These are phyloP conservation scores for Stephanodiscus triporus DNA, from an alignment of 108 stramenopile species.

Conservation along the genomic window DNA sequence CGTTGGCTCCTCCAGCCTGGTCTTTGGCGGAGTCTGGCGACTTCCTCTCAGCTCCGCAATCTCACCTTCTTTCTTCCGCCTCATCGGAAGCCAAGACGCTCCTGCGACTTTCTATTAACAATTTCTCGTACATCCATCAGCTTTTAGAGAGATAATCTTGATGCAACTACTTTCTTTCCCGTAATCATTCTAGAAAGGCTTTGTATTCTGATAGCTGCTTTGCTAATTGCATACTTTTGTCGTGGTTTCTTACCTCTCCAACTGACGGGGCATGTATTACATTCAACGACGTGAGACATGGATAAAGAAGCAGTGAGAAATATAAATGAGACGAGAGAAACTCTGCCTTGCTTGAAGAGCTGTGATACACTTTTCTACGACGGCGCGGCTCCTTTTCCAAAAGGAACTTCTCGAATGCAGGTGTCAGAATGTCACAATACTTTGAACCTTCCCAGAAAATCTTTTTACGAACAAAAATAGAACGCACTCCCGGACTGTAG, in stretches of 20 bases:
- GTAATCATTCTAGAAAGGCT: constrained; percentile 31
- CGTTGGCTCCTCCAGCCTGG: neutral
- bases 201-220: constrained; percentile 31
- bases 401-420: constrained; percentile 60
- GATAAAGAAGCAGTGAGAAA: neutral
- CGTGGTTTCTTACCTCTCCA: constrained; percentile 47
- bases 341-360: constrained; percentile 72
- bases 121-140: constrained; percentile 69
- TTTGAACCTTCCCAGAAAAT: constrained; percentile 32
- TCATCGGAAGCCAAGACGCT: constrained; percentile 1
- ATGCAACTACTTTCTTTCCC: constrained; percentile 29
- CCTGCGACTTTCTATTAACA: constrained; percentile 32
- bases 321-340: neutral
- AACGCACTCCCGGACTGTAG: constrained; percentile 57
- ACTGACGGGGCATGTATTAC: constrained; percentile 8
- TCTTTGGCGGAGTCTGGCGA: constrained; percentile 16
- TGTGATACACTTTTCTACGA: constrained; percentile 54
- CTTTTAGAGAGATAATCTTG: constrained; percentile 64
- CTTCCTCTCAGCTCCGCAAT: constrained; percentile 34
- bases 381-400: constrained; percentile 50
- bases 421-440: constrained; percentile 66
- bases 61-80: constrained; percentile 45
- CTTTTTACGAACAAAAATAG: constrained; percentile 22
- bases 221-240: constrained; percentile 16
- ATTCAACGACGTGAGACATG: neutral